Evolutionary conservation across 2,329 filamentous ascomycete genomes (phyloP), one percentile per base, ranked within the genome.

Genomic region (Fusarium neocosmosporiellum): DNA sequence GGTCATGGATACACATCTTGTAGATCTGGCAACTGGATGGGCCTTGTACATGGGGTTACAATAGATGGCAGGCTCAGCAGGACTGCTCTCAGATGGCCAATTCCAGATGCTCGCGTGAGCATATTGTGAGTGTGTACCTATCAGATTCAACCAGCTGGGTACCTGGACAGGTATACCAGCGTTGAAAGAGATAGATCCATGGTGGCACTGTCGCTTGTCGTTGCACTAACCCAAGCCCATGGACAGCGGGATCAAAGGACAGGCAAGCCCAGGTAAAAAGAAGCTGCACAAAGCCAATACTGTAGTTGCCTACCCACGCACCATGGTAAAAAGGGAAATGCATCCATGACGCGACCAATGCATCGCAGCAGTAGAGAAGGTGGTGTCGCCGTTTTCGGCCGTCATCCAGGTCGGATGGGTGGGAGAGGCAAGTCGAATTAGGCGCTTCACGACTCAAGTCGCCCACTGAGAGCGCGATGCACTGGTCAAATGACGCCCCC

Each of bases 401-500:
- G 36, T 55, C 34, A 36, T 39, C 22, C 60, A 43, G n/a, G 46
- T 53, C 31, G 33, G 24, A 60, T 46, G 48, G 59, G 55, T 69
- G 67, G 61, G 39, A 57, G 24, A 54, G 50, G 48, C 37, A 65
- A 74, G 70, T 76, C 63, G 70, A 53, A 76, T 76, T 68, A 68
- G 48, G 36, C 67, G 68, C 50, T 62, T 58, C 48, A 54, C 69
- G 69, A 68, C 67, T 70, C 62, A 50, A 57, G 68, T 62, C 64
- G 36, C 60, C 60, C 71, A 73, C 66, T 76, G 65, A 68, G 58
- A 70, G 59, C 65, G 48, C 65, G 63, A 72, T 66, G 53, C 61
- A 50, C 48, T 27, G 70, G 72, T 77, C 75, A 77, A 77, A 68
- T 77, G 75, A 77, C 75, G 72, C 67, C 48, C 59, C 41, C 41